Conservation (phyloP, 345 rosid genomes). For the Dimocarpus longan region DNA sequence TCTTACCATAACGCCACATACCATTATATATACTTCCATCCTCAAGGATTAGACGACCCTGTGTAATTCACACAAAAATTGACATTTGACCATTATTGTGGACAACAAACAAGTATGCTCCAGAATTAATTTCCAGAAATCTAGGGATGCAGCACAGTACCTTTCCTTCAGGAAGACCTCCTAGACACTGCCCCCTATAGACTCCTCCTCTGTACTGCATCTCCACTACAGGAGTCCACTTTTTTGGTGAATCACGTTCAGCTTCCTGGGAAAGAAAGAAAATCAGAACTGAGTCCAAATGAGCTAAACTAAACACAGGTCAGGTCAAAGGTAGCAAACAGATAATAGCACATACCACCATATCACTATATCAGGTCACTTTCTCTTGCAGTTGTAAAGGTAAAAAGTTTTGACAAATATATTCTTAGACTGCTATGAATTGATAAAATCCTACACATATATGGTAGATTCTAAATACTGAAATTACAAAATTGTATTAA, state of each 20-base stretch:
- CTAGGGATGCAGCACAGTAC: conserved; percentile 33
- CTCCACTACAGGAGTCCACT: conserved; percentile 81
- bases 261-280: conserved; percentile 56
- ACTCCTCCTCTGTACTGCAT: conserved; percentile 93
- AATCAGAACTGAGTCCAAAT: conserved; percentile 19
- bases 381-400: not conserved
- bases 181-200: conserved; percentile 85
- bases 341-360: not conserved
- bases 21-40: conserved; percentile 96
- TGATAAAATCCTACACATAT: not conserved
- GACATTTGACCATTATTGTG: conserved; percentile 1
- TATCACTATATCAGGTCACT: not conserved
- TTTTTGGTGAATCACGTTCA: conserved; percentile 80
- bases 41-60: conserved; percentile 79
- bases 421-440: not conserved
- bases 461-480: not conserved
- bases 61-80: conserved; percentile 24
- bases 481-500: not conserved
- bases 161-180: conserved; percentile 99
- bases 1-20: conserved; percentile 90
- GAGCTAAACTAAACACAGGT: not conserved
- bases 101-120: conserved; percentile 21
- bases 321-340: not conserved
- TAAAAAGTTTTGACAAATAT: not conserved
- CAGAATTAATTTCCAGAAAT: conserved; percentile 14